Conservation (phyloP, 1,139 yeast species). For the Pichia sp. region DNA sequence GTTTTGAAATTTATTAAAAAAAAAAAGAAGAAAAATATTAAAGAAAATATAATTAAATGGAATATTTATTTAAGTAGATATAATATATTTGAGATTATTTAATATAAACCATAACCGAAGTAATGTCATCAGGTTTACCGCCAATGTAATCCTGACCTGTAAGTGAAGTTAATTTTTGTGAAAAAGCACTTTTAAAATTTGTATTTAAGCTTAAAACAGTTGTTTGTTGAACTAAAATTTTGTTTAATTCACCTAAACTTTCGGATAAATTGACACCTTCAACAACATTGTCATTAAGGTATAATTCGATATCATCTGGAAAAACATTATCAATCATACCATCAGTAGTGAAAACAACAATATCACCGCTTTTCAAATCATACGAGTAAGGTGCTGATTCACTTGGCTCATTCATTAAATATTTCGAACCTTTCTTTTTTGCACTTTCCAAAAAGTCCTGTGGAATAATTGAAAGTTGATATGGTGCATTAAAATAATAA, state of each 20-base stretch:
- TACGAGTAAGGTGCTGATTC: slow-evolving; percentile 40
- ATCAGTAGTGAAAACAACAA: slow-evolving; percentile 84
- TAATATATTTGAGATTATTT: slow-evolving; percentile 23
- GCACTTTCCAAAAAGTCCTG: slow-evolving; percentile 50
- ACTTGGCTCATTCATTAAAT: slow-evolving; percentile 50
- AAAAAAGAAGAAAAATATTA: background rate
- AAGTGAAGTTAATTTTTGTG: slow-evolving; percentile 62
- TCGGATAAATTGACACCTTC: slow-evolving; percentile 15
- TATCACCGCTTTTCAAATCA: slow-evolving; percentile 57
- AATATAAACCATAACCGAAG: slow-evolving; percentile 67
- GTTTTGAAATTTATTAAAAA: too few species aligned
- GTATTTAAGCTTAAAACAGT: slow-evolving; percentile 66
- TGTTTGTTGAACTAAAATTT: slow-evolving; percentile 60
- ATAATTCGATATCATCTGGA: slow-evolving; percentile 59
- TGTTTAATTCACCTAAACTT: slow-evolving; percentile 26
- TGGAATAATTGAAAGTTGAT: slow-evolving; percentile 84
- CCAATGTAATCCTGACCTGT: slow-evolving; percentile 74
- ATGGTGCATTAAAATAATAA: slow-evolving; percentile 88
- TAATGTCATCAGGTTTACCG: slow-evolving; percentile 93
- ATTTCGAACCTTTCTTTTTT: slow-evolving; percentile 49
- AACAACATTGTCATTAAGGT: slow-evolving; percentile 19
- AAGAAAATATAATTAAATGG: background rate
- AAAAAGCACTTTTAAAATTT: slow-evolving; percentile 76
- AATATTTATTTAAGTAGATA: background rate
- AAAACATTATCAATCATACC: slow-evolving; percentile 87